Conservation (phyloP, 257 asterid species). For the Echium plantagineum region DNA sequence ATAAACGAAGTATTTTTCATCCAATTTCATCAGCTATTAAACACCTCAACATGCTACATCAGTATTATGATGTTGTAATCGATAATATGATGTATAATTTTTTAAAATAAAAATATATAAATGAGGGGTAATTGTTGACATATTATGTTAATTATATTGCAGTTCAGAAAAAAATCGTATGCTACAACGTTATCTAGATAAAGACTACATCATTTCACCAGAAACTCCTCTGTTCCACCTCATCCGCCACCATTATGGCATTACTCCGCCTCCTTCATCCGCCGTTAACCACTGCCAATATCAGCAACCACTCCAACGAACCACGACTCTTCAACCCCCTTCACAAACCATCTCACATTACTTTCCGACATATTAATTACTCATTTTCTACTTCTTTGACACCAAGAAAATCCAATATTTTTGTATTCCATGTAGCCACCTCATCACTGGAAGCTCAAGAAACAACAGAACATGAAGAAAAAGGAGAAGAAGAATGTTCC, state of each 20-base stretch:
- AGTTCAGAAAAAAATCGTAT: no score
- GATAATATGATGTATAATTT: no score
- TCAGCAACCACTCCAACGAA: slow-evolving; percentile 9
- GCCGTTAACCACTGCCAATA: slow-evolving; percentile 1
- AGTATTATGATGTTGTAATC: no score
- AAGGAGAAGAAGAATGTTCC: slow-evolving; percentile 19
- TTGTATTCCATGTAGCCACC: slow-evolving; percentile 18
- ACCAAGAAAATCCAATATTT: slow-evolving; percentile 23
- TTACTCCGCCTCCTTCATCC: slow-evolving; percentile 18
- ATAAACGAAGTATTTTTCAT: no score
- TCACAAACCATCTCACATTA: background rate
- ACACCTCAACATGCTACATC: no score
- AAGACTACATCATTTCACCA: no score
- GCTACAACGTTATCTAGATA: no score
- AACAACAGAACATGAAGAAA: slow-evolving; percentile 6
- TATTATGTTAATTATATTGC: no score
- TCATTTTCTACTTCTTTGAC: slow-evolving; percentile 18
- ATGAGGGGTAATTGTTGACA: no score
- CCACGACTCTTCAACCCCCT: slow-evolving; percentile 6
- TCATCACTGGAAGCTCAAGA: slow-evolving; percentile 20
- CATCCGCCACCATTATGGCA: slow-evolving; percentile 14
- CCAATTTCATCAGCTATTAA: no score
- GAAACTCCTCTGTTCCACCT: no score
- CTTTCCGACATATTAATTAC: slow-evolving; percentile 1
- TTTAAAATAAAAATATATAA: no score